A percentile compares a stretch with the other conserved stretches of the same genome.
These are phyloP conservation scores for Penicillium ochrochloron DNA, from an alignment of 495 filamentous ascomycete genomes.

Conservation along the genomic window DNA sequence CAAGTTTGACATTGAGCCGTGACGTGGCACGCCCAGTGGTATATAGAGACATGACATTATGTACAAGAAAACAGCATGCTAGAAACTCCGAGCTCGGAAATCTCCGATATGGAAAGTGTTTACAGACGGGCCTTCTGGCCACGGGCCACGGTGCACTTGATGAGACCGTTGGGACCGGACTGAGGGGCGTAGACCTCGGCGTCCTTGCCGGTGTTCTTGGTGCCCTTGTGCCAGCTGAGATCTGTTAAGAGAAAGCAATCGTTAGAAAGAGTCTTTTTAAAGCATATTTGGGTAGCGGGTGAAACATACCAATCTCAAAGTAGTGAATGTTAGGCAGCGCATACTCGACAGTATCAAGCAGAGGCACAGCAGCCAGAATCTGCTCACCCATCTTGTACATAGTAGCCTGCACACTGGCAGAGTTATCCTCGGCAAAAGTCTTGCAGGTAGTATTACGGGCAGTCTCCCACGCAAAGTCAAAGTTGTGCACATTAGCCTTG, in stretches of 20 bases:
- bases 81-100: conserved; percentile 13
- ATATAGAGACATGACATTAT: conserved; percentile 32
- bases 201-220: conserved; percentile 96
- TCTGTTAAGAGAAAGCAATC: conserved; percentile 52
- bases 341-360: conserved; percentile 77
- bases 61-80: conserved; percentile 31
- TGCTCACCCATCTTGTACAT: conserved; percentile 98
- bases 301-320: conserved; percentile 83
- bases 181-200: conserved; percentile 96
- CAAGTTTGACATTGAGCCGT: conserved; percentile 25
- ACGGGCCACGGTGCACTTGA: conserved; percentile 89
- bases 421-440: conserved; percentile 90
- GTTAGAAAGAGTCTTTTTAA: neutral
- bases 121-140: conserved; percentile 49
- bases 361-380: conserved; percentile 76
- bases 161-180: conserved; percentile 89
- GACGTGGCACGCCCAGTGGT: conserved; percentile 27
- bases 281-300: too few relatives aligned
- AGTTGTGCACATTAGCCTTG: conserved; percentile 62
- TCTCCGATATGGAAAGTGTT: conserved; percentile 16
- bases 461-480: conserved; percentile 76
- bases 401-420: conserved; percentile 90
- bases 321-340: conserved; percentile 97
- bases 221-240: conserved; percentile 93
- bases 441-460: conserved; percentile 83